Conservation (phyloP, 768 basidiomycete genomes). For the Filobasidium wieringae region DNA sequence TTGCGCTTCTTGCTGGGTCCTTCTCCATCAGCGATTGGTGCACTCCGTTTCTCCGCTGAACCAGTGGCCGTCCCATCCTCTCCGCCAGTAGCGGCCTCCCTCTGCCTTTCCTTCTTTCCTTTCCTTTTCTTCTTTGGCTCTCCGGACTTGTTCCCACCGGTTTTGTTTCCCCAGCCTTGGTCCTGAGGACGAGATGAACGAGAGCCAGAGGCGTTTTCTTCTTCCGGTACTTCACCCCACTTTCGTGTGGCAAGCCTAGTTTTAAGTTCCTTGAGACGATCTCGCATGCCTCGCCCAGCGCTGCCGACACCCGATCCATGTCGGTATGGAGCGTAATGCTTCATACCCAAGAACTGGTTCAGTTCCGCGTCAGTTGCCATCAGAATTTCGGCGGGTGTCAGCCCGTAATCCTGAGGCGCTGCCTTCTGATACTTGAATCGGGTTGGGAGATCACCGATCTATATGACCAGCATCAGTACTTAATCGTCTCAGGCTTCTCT, state of each 20-base stretch:
- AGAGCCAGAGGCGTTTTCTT: constrained; percentile 2
- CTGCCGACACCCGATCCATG: constrained; percentile 41
- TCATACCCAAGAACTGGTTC: constrained; percentile 79
- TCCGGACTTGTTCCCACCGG: neutral
- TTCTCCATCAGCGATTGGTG: neutral
- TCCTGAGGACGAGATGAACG: constrained; percentile 3
- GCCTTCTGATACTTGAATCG: constrained; percentile 80
- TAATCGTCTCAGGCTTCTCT: neutral
- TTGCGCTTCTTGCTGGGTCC: neutral
- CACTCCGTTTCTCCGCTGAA: neutral
- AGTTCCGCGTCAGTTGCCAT: constrained; percentile 85
- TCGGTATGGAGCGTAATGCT: constrained; percentile 83
- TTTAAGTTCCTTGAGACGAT: constrained; percentile 63
- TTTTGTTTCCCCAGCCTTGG: constrained; percentile 21
- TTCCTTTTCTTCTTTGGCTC: constrained; percentile 28
- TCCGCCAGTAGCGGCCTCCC: constrained; percentile 9
- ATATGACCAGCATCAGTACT: constrained; percentile 4
- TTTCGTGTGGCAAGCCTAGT: constrained; percentile 43
- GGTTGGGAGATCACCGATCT: constrained; percentile 83
- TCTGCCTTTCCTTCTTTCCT: constrained; percentile 38
- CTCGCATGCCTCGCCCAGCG: constrained; percentile 43
- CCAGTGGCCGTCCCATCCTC: neutral
- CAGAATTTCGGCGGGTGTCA: constrained; percentile 75
- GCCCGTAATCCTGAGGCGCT: constrained; percentile 49
- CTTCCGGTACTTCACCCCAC: constrained; percentile 39